Conservation (phyloP, 495 filamentous ascomycete species). For the Tuber microsphaerosporum region DNA sequence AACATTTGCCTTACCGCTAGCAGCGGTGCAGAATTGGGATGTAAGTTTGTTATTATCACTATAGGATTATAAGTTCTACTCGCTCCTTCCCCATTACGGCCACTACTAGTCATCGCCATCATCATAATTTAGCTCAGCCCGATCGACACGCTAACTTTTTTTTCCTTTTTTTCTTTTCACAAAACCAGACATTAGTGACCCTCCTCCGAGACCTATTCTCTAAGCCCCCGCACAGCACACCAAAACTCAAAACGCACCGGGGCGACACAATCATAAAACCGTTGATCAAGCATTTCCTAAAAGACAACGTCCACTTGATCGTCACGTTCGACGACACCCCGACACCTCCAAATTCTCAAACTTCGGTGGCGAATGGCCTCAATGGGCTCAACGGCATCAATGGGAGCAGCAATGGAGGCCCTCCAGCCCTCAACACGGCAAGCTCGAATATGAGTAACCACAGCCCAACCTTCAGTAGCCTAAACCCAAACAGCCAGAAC, state of each 20-base stretch:
- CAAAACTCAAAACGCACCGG: constrained; percentile 38
- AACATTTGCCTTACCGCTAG: constrained; percentile 38
- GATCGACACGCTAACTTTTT: not conserved
- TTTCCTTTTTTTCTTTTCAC: constrained; percentile 7
- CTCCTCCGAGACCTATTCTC: constrained; percentile 35
- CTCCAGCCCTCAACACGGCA: not conserved
- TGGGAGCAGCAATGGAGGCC: not conserved
- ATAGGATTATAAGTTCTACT: not conserved
- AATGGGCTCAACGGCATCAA: constrained; percentile 3
- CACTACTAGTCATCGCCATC: not conserved
- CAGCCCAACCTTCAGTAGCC: constrained; percentile 15
- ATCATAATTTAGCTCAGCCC: not conserved
- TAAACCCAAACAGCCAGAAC: constrained; percentile 18
- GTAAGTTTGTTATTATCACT: constrained; percentile 18
- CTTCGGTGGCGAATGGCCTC: not conserved
- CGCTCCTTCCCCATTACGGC: not conserved
- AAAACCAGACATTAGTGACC: constrained; percentile 30
- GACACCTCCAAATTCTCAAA: constrained; percentile 11
- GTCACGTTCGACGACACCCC: constrained; percentile 35
- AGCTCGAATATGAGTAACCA: not conserved
- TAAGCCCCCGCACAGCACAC: constrained; percentile 26
- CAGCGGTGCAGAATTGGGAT: constrained; percentile 36
- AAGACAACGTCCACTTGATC: constrained; percentile 35
- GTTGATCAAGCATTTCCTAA: constrained; percentile 37
- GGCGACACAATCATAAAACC: constrained; percentile 38